Base-by-base conservation (phyloP, 177 flowering plant species). In the Vitis hybrid region DNA sequence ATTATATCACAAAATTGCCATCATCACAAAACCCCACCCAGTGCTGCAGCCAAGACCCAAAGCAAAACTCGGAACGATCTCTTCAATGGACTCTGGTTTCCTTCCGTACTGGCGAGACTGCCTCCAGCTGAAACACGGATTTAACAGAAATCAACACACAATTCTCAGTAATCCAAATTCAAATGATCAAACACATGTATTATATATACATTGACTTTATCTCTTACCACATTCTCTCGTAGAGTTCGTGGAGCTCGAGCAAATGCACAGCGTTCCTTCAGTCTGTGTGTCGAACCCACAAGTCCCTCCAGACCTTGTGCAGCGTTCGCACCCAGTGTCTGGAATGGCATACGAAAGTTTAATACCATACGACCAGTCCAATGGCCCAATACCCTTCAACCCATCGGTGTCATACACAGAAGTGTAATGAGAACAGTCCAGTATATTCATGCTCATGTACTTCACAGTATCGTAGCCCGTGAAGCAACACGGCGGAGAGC, bases 381-480 rank as follows among this genome's bases (percentile, higher is more conserved):
- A 50, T 0, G 98, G 94, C 10, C 86, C 89, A 24, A 24, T 24
- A 1, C 94, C 96, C 70, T 71, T 82, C 72, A 92, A 62, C 28
- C 58, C 56, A 60, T 89, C 97, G 3, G 79, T 64, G 11, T 84
- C 76, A 24, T 86, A 84, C 65, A 93, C 81, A 0, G 80, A 82
- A 0, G 98, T 91, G 65, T 89, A 95, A 74, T 95, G 99, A n/a
- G 94, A 65, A 69, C 99, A 95, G 65, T 90, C 97, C 80, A 95
- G 74, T 31, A 92, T 88, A 55, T 92, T 85, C 92, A 95, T 85
- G 80, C 88, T 88, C 99, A 92, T 92, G 64, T 69, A 79, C 87
- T 78, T 88, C 72, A 90, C 78, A 11, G 98, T 91, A 12, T 68
- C 78, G 70, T 90, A 95, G 31, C 79, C 73, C 1, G 99, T 95